phyloP scores from a whole-genome alignment of 371 early-diverging fungal species.

The Rhizopus delemar region DNA sequence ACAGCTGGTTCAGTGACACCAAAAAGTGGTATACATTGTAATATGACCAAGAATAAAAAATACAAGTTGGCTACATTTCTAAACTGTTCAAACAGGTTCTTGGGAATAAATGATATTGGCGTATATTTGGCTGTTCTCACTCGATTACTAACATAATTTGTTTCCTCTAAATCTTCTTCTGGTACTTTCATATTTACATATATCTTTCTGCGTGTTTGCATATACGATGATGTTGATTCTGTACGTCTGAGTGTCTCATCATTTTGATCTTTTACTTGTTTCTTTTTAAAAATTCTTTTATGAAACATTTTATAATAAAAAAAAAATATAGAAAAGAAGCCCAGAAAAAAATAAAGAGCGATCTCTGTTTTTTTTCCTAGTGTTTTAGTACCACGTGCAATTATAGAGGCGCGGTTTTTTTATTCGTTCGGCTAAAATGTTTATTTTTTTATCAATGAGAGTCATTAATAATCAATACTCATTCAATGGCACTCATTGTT shows the following conservation, averaged over 20 bases:
- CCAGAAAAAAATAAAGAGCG: not conserved
- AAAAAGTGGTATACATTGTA: slow-evolving; percentile 74
- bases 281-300: slow-evolving; percentile 8
- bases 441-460: not conserved
- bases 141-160: slow-evolving; percentile 55
- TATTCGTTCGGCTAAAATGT: not conserved
- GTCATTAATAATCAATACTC: too few species aligned
- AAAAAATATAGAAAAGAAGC: slow-evolving; percentile 1
- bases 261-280: not conserved
- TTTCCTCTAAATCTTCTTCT: slow-evolving; percentile 33
- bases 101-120: slow-evolving; percentile 78
- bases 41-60: slow-evolving; percentile 81
- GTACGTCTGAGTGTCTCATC: slow-evolving; percentile 27
- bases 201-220: slow-evolving; percentile 42
- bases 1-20: slow-evolving; percentile 81
- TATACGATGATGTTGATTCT: slow-evolving; percentile 46
- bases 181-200: slow-evolving; percentile 48
- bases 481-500: too few species aligned
- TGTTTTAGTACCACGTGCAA: slow-evolving; percentile 21
- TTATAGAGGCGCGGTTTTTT: not conserved
- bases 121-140: slow-evolving; percentile 89
- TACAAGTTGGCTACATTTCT: slow-evolving; percentile 89
- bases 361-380: slow-evolving; percentile 2
- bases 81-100: slow-evolving; percentile 89
- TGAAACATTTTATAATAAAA: slow-evolving; percentile 7